Conservation (phyloP, 805 yeast genomes). For the Saccharomycopsis capsularis region DNA sequence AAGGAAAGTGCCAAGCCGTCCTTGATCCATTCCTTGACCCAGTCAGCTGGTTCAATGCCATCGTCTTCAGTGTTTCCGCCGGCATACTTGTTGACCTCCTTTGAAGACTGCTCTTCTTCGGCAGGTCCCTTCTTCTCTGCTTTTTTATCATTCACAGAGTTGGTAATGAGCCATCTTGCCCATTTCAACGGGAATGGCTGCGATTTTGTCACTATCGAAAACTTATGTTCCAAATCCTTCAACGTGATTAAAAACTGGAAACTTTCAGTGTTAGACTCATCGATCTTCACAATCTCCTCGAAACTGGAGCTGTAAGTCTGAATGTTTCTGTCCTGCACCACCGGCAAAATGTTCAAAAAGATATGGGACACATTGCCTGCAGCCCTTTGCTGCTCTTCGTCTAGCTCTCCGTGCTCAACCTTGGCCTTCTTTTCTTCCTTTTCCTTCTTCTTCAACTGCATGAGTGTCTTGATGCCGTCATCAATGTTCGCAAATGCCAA, state of each 20-base stretch:
- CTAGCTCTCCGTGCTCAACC: constrained; percentile 11
- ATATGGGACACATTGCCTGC: constrained; percentile 43
- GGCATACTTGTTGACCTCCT: constrained; percentile 21
- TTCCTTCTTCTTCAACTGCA: constrained; percentile 23
- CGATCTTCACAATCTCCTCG: constrained; percentile 30
- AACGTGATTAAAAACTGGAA: constrained; percentile 73
- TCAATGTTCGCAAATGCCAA: constrained; percentile 84
- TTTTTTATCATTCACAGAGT: constrained; percentile 22
- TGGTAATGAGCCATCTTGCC: constrained; percentile 84
- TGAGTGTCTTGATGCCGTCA: constrained; percentile 45
- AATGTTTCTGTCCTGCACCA: constrained; percentile 28
- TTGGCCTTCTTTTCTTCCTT: constrained; percentile 17
- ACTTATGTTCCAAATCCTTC: constrained; percentile 71
- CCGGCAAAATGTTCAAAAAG: constrained; percentile 65
- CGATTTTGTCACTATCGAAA: constrained; percentile 67
- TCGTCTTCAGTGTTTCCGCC: constrained; percentile 31
- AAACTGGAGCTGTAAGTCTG: constrained; percentile 23
- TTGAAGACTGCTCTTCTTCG: constrained; percentile 32
- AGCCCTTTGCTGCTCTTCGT: constrained; percentile 21
- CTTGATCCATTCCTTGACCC: constrained; percentile 76
- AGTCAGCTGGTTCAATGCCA: constrained; percentile 68
- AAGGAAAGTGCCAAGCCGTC: constrained; percentile 72
- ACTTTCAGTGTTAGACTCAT: constrained; percentile 37
- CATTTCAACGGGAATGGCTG: constrained; percentile 88
- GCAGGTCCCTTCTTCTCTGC: constrained; percentile 28